Percentiles rank a stretch among this genome's conserved stretches.
These are phyloP conservation scores for Viola odorata DNA, from an alignment of 345 rosid species.

Conservation along the genomic window DNA sequence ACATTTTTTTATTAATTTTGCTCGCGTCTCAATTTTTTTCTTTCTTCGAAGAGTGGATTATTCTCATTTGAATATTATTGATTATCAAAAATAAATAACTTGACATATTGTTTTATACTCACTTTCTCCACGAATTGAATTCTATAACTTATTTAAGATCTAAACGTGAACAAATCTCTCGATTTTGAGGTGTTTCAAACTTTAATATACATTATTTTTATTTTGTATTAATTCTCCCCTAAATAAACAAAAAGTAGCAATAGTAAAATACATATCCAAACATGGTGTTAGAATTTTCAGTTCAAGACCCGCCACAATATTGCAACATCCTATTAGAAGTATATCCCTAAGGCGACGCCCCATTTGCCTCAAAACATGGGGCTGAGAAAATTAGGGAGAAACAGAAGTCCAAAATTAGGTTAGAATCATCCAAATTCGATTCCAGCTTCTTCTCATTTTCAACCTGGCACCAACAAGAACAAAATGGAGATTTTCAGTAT, in stretches of 20 bases:
- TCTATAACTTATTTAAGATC: too few species aligned
- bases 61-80: too few species aligned
- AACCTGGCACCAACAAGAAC: slow-evolving; percentile 5
- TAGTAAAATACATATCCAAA: background rate
- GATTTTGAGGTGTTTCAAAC: too few species aligned
- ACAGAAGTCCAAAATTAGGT: slow-evolving; percentile 37
- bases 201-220: too few species aligned
- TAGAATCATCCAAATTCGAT: slow-evolving; percentile 13
- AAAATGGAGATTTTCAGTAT: slow-evolving; percentile 17
- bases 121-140: too few species aligned
- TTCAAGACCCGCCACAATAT: background rate
- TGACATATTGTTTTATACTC: too few species aligned
- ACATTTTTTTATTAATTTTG: too few species aligned
- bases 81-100: too few species aligned
- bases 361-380: slow-evolving; percentile 27
- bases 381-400: slow-evolving; percentile 12
- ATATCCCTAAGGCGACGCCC: slow-evolving; percentile 12
- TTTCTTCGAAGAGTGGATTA: too few species aligned
- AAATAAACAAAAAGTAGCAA: background rate
- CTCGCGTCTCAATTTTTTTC: too few species aligned
- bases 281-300: background rate
- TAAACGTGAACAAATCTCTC: too few species aligned
- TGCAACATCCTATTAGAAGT: background rate
- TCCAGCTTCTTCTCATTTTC: slow-evolving; percentile 4
- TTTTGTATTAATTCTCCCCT: background rate